Percentiles rank a stretch among this genome's conserved stretches.
Conservation (phyloP, 2,329 filamentous ascomycete species). For the Paraphaeosphaeria minitans region DNA sequence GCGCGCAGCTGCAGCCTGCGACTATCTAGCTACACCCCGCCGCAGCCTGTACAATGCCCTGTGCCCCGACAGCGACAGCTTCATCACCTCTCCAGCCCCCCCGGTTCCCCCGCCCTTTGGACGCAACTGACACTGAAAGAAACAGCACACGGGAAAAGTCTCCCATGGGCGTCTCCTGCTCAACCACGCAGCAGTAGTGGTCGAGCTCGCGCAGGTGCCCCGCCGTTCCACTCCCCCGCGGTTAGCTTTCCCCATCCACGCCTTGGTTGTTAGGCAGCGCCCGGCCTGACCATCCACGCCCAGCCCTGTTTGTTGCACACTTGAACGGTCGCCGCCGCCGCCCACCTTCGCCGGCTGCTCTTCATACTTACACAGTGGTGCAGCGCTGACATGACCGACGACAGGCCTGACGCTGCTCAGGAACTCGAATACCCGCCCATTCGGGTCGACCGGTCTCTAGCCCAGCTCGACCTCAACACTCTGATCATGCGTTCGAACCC, state of each 20-base stretch:
- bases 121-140: not conserved
- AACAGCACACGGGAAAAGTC: not conserved
- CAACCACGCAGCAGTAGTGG: conserved; percentile 4
- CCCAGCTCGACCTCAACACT: conserved; percentile 39
- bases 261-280: conserved; percentile 28
- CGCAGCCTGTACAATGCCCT: not conserved
- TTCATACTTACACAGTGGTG: conserved; percentile 12
- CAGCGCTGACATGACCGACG: conserved; percentile 38
- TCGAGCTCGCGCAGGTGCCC: conserved; percentile 20
- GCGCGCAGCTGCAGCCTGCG: conserved; percentile 6
- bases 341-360: conserved; percentile 3
- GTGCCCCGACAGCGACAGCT: conserved; percentile 3
- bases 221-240: conserved; percentile 18
- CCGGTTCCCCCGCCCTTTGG: not conserved
- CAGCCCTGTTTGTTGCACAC: conserved; percentile 8
- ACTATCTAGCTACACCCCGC: conserved; percentile 1
- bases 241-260: conserved; percentile 21
- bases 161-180: not conserved
- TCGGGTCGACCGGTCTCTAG: conserved; percentile 37
- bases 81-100: not conserved
- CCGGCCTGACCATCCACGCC: conserved; percentile 12
- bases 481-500: conserved; percentile 43
- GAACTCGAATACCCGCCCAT: conserved; percentile 40
- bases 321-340: conserved; percentile 1
- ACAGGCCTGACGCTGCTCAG: conserved; percentile 31